Conservation (phyloP, 768 basidiomycete genomes). For the Tylopilus sp. region DNA sequence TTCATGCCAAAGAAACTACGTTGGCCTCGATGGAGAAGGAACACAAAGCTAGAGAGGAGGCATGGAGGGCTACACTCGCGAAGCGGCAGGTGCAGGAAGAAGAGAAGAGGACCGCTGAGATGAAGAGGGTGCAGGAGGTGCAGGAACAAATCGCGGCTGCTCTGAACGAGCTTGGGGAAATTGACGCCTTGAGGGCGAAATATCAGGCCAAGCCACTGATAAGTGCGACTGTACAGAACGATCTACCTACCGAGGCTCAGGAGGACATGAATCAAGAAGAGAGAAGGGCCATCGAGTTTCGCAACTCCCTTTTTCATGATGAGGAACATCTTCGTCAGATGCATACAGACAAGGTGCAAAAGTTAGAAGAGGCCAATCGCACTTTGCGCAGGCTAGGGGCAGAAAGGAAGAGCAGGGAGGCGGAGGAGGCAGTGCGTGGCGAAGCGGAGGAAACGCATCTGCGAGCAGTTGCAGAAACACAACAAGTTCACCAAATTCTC, state of each 20-base stretch:
- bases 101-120: slow-evolving; percentile 17
- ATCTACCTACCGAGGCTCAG: slow-evolving; percentile 18
- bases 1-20: slow-evolving; percentile 16
- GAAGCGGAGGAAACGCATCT: slow-evolving; percentile 12
- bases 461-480: slow-evolving; percentile 9
- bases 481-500: slow-evolving; percentile 3
- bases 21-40: slow-evolving; percentile 25
- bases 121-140: slow-evolving; percentile 12
- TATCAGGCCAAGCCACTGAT: not conserved
- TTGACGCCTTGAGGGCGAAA: slow-evolving; percentile 5
- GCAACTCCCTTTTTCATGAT: slow-evolving; percentile 8
- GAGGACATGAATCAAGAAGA: slow-evolving; percentile 24
- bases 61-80: slow-evolving; percentile 11
- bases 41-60: slow-evolving; percentile 24
- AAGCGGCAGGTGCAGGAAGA: slow-evolving; percentile 28
- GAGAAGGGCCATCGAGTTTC: slow-evolving; percentile 3
- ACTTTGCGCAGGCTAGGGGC: slow-evolving; percentile 24
- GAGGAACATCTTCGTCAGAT: slow-evolving; percentile 17
- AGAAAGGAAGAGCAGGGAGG: slow-evolving; percentile 19
- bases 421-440: slow-evolving; percentile 15
- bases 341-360: slow-evolving; percentile 16
- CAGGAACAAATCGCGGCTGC: slow-evolving; percentile 20
- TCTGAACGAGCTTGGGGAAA: slow-evolving; percentile 17
- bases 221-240: not conserved
- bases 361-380: slow-evolving; percentile 14